Conservation (phyloP, 108 stramenopile species). For the Nannochloropsis oceanica region DNA sequence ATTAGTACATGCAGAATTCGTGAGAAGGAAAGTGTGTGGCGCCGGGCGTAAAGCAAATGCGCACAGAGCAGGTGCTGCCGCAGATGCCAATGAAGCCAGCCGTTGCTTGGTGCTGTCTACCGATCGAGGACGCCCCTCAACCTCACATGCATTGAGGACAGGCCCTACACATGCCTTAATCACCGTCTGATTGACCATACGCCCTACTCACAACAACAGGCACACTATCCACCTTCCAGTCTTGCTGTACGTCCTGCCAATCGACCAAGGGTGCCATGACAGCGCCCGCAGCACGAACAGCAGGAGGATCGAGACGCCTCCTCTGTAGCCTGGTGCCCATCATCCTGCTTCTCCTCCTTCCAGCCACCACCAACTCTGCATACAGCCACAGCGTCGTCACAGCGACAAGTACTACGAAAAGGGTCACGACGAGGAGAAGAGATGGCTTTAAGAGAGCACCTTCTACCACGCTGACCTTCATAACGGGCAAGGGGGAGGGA, state of each 20-base stretch:
- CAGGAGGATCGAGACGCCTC: not conserved
- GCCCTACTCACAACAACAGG: not conserved
- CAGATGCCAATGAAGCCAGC: too few species aligned
- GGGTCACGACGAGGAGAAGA: not conserved
- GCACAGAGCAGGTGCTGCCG: too few species aligned
- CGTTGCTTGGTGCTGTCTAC: too few species aligned
- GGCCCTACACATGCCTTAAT: not conserved
- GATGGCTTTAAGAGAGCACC: not conserved
- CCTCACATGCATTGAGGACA: too few species aligned
- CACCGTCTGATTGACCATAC: not conserved
- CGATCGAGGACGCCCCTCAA: too few species aligned
- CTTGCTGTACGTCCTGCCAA: not conserved
- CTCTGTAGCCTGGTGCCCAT: not conserved
- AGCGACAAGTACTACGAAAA: not conserved
- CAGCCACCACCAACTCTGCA: not conserved
- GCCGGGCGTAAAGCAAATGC: too few species aligned
- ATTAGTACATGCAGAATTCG: not conserved
- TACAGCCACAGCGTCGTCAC: not conserved
- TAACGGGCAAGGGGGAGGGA: not conserved
- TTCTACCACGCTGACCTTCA: not conserved
- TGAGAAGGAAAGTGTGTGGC: not conserved
- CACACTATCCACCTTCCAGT: not conserved
- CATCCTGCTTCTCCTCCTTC: not conserved
- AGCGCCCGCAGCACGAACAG: not conserved
- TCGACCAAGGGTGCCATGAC: not conserved